Evolutionary conservation across 805 yeast genomes (phyloP).

Genomic region (Pichia thaimueangensis): DNA sequence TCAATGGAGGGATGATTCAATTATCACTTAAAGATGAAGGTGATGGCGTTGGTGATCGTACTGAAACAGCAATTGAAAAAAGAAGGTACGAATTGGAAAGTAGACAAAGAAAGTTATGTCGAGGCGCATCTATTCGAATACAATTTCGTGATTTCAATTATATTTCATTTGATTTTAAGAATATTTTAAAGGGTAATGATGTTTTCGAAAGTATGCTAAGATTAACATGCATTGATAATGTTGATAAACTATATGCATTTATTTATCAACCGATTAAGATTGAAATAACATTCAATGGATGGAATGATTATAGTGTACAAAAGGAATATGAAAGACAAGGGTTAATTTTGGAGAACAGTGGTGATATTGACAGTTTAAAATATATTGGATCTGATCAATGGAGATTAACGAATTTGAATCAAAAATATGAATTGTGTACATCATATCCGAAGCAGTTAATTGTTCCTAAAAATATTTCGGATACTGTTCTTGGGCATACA

Average conservation of each 20-base stretch:
- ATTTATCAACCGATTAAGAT: constrained; percentile 68
- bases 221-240: constrained; percentile 48
- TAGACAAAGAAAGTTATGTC: constrained; percentile 12
- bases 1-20: not conserved
- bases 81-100: constrained; percentile 8
- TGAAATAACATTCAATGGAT: constrained; percentile 60
- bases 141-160: constrained; percentile 82
- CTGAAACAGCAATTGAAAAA: constrained; percentile 5
- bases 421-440: constrained; percentile 57
- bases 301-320: constrained; percentile 60
- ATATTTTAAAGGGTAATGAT: constrained; percentile 54
- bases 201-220: constrained; percentile 68
- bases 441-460: constrained; percentile 68
- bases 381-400: constrained; percentile 34
- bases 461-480: constrained; percentile 75
- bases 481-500: constrained; percentile 76
- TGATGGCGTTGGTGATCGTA: not conserved
- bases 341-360: constrained; percentile 27
- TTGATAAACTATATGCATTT: constrained; percentile 71
- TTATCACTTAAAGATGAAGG: constrained; percentile 1
- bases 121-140: constrained; percentile 54
- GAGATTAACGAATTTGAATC: constrained; percentile 66
- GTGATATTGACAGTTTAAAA: constrained; percentile 22
- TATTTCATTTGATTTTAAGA: constrained; percentile 66
- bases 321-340: constrained; percentile 72